These are phyloP conservation scores for Alternaria longipes DNA, from an alignment of 2,329 filamentous ascomycete genomes.

Conservation along the genomic window DNA sequence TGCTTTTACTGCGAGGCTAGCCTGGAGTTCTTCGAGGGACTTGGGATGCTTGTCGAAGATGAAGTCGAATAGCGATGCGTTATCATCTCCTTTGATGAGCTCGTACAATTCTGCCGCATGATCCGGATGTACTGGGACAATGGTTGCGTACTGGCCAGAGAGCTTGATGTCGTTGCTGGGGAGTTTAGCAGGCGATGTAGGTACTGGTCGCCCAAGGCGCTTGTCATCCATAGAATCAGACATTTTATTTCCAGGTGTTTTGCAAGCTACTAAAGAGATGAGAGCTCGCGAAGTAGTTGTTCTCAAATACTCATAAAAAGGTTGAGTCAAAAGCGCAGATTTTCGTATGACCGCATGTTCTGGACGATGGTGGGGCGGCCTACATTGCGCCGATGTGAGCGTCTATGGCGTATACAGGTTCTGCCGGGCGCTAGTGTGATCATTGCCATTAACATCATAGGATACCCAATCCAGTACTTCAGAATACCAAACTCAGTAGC, in stretches of 20 bases:
- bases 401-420: not conserved
- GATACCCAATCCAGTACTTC: not conserved
- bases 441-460: not conserved
- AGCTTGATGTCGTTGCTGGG: not conserved
- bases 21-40: conserved; percentile 6
- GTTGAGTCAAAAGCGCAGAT: not conserved
- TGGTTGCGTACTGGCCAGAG: not conserved
- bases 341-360: not conserved
- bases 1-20: conserved; percentile 13
- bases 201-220: not conserved
- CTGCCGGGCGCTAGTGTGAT: not conserved
- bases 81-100: not conserved
- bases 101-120: not conserved
- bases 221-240: not conserved
- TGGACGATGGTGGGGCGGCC: not conserved
- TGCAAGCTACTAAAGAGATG: not conserved
- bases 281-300: not conserved
- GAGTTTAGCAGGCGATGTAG: not conserved
- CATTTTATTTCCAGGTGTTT: not conserved
- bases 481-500: not conserved
- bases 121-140: not conserved
- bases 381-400: not conserved
- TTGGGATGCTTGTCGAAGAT: conserved; percentile 23
- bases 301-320: not conserved
- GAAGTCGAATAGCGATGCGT: conserved; percentile 20